These are phyloP conservation scores for Petunia secreta DNA, from an alignment of 257 asterid species.

Conservation along the genomic window DNA sequence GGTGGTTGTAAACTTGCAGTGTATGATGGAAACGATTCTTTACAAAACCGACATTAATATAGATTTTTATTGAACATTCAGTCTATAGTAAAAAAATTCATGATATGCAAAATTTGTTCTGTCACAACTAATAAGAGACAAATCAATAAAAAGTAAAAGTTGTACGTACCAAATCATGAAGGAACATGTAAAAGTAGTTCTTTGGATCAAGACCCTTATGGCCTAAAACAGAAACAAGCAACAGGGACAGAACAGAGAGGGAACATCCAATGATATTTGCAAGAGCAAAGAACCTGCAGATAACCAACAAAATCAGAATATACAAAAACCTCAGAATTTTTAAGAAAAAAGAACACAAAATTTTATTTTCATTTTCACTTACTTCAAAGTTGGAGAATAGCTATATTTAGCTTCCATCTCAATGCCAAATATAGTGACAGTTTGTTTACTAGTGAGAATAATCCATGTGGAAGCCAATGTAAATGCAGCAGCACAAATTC, in stretches of 20 bases:
- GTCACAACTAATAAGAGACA: neutral
- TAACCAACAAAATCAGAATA: neutral
- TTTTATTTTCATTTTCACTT: neutral
- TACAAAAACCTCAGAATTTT: too few species aligned
- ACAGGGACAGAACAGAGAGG: slow-evolving; percentile 45
- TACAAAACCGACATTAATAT: too few species aligned
- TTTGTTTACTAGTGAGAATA: slow-evolving; percentile 52
- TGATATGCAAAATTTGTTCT: too few species aligned
- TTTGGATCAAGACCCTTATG: slow-evolving; percentile 33
- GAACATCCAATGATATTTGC: slow-evolving; percentile 57
- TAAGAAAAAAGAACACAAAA: neutral
- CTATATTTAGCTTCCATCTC: slow-evolving; percentile 53
- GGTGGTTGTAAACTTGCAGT: too few species aligned
- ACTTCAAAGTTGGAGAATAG: slow-evolving; percentile 68
- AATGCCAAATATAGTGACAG: slow-evolving; percentile 48
- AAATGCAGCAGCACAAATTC: slow-evolving; percentile 44
- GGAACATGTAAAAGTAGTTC: slow-evolving; percentile 53
- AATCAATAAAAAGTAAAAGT: neutral
- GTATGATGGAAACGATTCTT: too few species aligned
- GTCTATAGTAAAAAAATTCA: too few species aligned
- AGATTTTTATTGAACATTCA: too few species aligned
- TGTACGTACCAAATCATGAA: slow-evolving; percentile 68
- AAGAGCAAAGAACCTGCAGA: slow-evolving; percentile 59
- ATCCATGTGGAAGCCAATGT: slow-evolving; percentile 60
- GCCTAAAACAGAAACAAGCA: slow-evolving; percentile 35